These are phyloP conservation scores for Trichoderma orchidacearum DNA, from an alignment of 495 filamentous ascomycete species.

Conservation along the genomic window DNA sequence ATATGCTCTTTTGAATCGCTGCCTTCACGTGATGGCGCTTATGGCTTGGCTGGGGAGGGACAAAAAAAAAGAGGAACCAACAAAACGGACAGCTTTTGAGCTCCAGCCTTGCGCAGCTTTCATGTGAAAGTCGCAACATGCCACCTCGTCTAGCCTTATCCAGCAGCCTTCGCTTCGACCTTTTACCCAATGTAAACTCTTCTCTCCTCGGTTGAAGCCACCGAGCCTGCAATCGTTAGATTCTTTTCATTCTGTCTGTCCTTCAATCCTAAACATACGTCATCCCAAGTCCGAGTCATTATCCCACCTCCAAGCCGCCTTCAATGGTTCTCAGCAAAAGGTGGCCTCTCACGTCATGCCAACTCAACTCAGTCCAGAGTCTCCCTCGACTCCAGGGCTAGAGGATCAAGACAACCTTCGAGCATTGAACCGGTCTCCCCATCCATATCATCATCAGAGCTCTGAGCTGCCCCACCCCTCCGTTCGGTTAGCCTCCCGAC, in stretches of 20 bases:
- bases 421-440: constrained; percentile 56
- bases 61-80: not conserved
- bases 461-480: constrained; percentile 33
- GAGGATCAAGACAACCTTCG: constrained; percentile 23
- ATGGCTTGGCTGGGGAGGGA: too few relatives aligned
- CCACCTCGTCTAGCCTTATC: not conserved
- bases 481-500: constrained; percentile 11
- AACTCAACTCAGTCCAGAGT: constrained; percentile 23
- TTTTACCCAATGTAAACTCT: not conserved
- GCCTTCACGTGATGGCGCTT: not conserved
- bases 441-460: constrained; percentile 54
- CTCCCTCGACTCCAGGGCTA: constrained; percentile 2
- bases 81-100: not conserved
- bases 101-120: not conserved
- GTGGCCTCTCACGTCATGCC: constrained; percentile 15
- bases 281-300: too few relatives aligned
- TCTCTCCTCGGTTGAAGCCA: not conserved
- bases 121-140: not conserved
- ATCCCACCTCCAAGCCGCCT: not conserved
- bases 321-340: not conserved
- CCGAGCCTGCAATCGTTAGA: not conserved
- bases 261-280: not conserved
- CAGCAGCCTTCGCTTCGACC: not conserved
- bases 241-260: not conserved
- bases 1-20: too few relatives aligned